Evolutionary conservation across 768 basidiomycete genomes (phyloP).

Genomic region (Kwoniella sp.): DNA sequence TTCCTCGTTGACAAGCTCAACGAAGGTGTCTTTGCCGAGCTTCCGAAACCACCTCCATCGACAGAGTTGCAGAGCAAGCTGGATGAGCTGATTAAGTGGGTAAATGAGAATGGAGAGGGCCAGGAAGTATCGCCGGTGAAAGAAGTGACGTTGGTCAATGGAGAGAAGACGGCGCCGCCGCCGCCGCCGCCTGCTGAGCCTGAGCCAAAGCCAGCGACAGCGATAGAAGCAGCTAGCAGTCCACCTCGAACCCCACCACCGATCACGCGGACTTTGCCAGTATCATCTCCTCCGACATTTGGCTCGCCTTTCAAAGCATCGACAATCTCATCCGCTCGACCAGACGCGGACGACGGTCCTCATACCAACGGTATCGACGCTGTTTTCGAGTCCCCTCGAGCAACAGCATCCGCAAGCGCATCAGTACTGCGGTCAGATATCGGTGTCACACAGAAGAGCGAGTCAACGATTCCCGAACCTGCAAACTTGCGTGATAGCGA

Average conservation of each 20-base stretch:
- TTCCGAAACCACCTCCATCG: not conserved
- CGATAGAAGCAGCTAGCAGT: not conserved
- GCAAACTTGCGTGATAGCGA: constrained; percentile 13
- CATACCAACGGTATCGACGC: constrained; percentile 16
- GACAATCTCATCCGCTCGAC: not conserved
- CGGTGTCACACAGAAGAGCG: not conserved
- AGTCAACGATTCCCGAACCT: constrained; percentile 13
- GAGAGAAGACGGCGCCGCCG: not conserved
- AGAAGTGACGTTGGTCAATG: not conserved
- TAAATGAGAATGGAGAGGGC: constrained; percentile 15
- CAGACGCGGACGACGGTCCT: not conserved
- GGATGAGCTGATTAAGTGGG: constrained; percentile 21
- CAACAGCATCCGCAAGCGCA: not conserved
- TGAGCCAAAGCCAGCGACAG: not conserved
- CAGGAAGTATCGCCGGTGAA: not conserved
- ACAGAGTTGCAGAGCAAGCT: constrained; percentile 17
- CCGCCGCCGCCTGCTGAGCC: not conserved
- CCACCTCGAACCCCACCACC: constrained; percentile 13
- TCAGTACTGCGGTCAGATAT: not conserved
- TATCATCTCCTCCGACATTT: constrained; percentile 1
- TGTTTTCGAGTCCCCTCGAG: constrained; percentile 17
- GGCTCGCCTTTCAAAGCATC: constrained; percentile 13
- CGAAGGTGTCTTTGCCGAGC: constrained; percentile 19
- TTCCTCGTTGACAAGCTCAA: constrained; percentile 21
- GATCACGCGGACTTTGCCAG: not conserved